Base-by-base conservation (phyloP, 2,329 filamentous ascomycete genomes). In the Talaromyces sp. region DNA sequence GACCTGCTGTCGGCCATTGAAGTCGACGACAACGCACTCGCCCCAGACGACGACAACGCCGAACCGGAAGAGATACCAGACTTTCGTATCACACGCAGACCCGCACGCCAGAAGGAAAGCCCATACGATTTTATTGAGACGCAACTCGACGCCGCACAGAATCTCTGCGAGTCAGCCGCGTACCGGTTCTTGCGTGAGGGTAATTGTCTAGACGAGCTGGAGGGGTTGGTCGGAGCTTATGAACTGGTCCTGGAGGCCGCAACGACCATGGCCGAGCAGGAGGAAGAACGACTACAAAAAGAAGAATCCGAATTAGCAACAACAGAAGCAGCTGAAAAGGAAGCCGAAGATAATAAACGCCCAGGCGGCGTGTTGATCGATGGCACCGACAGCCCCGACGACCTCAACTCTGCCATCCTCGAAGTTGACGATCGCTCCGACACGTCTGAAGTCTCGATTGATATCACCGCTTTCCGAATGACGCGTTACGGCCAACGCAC, bases 361-460 rank as follows among this genome's bases (percentile, higher is more conserved):
- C 50, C 50, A 31, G 27, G 30, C 44, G 27, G 30, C 50, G 30
- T 53, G 6, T 31, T 53, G 50, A 16, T 31, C 16, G 27, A 53
- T 4, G 50, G 28, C 27, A 5, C 50, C 50, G 50, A 44, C 34
- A 44, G 27, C 8, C 40, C 57, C 3, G 61, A 62, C 16, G 61
- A 56, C 12, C 28, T 52, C 12, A 56, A 52, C 16, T 23, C 40
- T 1, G 57, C 40, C 34, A 16, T 63, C 5, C 47, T 76, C 33
- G 74, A 76, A 61, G 74, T 76, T 9, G 74, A 75, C 62, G 73
- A 76, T 57, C 65, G 62, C 40, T 73, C 71, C 4, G 71, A 72
- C 31, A 64, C 67, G 18, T 73, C 72, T 4, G 72, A 70, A 27
- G 69, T 75, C 59, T 74, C 72, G 18, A 72, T 75, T 54, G 73